Conservation (phyloP, 1,139 yeast genomes). For the Blastobotrys serpentis region DNA sequence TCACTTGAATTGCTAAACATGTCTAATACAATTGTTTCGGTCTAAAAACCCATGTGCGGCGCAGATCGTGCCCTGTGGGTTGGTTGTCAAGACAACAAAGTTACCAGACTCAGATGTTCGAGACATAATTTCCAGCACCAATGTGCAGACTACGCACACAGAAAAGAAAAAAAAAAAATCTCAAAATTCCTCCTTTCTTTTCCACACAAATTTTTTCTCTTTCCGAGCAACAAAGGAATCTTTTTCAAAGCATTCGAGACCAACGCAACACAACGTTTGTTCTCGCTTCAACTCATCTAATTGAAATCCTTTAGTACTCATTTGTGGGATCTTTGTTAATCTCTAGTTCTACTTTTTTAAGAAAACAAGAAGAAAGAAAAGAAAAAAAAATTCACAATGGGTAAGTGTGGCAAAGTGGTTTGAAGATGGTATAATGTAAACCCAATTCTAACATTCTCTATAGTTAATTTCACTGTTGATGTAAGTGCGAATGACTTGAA, state of each 20-base stretch:
- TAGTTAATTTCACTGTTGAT: conserved; percentile 42
- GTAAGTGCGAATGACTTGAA: conserved; percentile 29
- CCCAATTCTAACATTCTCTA: conserved; percentile 10
- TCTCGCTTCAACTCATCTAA: conserved; percentile 4
- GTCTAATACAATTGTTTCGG: no score
- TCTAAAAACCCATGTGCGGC: no score
- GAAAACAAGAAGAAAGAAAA: conserved; percentile 13
- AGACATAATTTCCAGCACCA: conserved; percentile 5
- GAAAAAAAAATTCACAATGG: conserved; percentile 31
- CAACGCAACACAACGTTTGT: conserved; percentile 7
- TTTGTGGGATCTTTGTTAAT: conserved; percentile 11
- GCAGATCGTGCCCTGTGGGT: no score
- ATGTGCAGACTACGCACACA: no score
- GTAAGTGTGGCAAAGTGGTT: no score
- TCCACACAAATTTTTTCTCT: conserved; percentile 7
- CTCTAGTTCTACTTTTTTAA: conserved; percentile 7
- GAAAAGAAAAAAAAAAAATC: no score
- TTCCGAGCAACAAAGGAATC: conserved; percentile 12
- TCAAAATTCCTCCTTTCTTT: conserved; percentile 8
- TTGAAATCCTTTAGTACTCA: conserved; percentile 11
- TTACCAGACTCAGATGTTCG: conserved; percentile 5
- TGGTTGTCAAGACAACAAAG: conserved; percentile 2
- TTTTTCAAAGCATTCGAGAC: conserved; percentile 11
- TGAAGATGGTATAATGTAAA: background rate
- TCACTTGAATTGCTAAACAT: no score